A percentile compares a stretch with the other conserved stretches of the same genome.
These are phyloP conservation scores for Sporobolomyces pararoseus DNA, from an alignment of 768 basidiomycete genomes.

Conservation along the genomic window DNA sequence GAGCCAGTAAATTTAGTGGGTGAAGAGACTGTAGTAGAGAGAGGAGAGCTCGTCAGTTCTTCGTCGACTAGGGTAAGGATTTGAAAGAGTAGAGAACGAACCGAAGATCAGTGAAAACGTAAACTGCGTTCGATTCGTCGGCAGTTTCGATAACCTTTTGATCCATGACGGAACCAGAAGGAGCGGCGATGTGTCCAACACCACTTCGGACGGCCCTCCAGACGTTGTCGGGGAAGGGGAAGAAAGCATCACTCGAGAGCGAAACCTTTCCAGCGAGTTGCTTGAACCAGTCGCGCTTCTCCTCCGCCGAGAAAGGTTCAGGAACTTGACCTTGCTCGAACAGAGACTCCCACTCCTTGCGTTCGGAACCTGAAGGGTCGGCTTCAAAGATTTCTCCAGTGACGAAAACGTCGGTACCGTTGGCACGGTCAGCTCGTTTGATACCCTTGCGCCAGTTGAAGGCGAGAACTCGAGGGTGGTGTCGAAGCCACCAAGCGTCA, in stretches of 20 bases:
- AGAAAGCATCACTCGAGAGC: constrained; percentile 96
- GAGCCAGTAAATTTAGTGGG: constrained; percentile 28
- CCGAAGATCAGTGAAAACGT: constrained; percentile 73
- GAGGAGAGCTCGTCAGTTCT: neutral
- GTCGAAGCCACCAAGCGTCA: constrained; percentile 99
- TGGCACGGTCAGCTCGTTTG: constrained; percentile 96
- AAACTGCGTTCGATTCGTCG: constrained; percentile 85
- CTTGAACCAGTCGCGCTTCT: constrained; percentile 69
- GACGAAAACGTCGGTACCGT: constrained; percentile 95
- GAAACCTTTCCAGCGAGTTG: constrained; percentile 72
- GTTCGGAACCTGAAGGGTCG: constrained; percentile 62
- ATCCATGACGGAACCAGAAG: constrained; percentile 92
- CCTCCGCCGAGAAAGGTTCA: constrained; percentile 61
- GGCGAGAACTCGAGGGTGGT: constrained; percentile 85
- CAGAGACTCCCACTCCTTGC: constrained; percentile 80
- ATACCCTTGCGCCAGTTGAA: constrained; percentile 96
- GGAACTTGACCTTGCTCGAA: constrained; percentile 66
- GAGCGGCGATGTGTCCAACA: constrained; percentile 73
- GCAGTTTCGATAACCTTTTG: constrained; percentile 92
- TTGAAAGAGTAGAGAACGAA: constrained; percentile 6
- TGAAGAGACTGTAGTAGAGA: constrained; percentile 30
- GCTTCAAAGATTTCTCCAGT: constrained; percentile 61
- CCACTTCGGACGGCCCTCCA: constrained; percentile 88
- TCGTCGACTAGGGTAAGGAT: no score
- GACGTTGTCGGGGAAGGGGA: constrained; percentile 99